Percentiles rank a stretch among this genome's conserved stretches.
Conservation (phyloP, 257 asterid species). For the Anisodus acutangulus region DNA sequence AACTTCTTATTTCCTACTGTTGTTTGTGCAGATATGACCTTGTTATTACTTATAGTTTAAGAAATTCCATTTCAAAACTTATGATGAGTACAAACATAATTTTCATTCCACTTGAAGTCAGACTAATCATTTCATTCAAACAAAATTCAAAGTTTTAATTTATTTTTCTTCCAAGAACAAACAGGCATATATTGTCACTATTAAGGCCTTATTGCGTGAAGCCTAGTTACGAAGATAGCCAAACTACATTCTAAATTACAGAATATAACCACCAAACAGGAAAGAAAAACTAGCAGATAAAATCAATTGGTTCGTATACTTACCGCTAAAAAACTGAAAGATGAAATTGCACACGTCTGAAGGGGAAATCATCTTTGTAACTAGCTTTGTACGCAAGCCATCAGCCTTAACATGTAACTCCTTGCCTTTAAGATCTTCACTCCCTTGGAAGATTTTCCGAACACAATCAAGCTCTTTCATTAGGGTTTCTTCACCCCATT, state of each 20-base stretch:
- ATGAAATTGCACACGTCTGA: constrained; percentile 74
- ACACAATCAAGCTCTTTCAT: constrained; percentile 89
- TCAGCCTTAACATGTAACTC: constrained; percentile 69
- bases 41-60: too few species aligned
- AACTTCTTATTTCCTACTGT: neutral
- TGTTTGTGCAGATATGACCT: neutral
- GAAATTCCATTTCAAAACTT: too few species aligned
- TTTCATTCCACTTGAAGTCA: too few species aligned
- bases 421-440: constrained; percentile 84
- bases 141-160: too few species aligned
- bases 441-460: constrained; percentile 61
- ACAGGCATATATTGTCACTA: too few species aligned
- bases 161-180: too few species aligned
- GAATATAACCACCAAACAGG: too few species aligned
- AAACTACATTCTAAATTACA: too few species aligned
- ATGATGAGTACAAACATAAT: too few species aligned
- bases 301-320: constrained; percentile 38
- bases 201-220: too few species aligned
- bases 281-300: neutral
- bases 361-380: constrained; percentile 64
- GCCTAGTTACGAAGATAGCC: too few species aligned
- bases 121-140: too few species aligned
- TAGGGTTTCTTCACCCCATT: constrained; percentile 67
- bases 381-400: constrained; percentile 66
- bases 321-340: constrained; percentile 74